Evolutionary conservation across 768 basidiomycete genomes (phyloP), one percentile per base, ranked within the genome.

Genomic region (Pulveroboletus ravenelii): DNA sequence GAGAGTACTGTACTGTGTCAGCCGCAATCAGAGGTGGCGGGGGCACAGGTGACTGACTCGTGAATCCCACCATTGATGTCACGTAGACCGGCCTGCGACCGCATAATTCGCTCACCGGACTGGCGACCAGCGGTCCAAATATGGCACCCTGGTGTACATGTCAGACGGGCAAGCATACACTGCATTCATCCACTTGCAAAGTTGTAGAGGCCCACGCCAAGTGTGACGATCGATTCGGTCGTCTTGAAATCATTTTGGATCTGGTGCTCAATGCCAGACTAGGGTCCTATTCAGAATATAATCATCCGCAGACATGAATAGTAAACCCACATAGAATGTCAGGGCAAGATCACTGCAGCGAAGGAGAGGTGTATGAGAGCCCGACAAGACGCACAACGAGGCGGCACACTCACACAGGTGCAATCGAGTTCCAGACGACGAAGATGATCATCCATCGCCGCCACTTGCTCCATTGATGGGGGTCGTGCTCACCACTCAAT

Each of bases 181-280:
- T 14, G 9, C 6, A 10, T 27, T 1, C 8, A 27, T 48, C 9
- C 18, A 54, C 57, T 64, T 53, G 52, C 62, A 51, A 64, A 65
- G 42, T 65, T 64, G 39, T 55, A 64, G 17, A 64, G 51, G 42
- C 62, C 54, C 5, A 64, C 58, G 5, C 62, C 62, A 3, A 64
- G 63, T 9, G 63, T 65, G 38, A 42, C 63, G 25, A 64, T 50
- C 27, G 52, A 62, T 36, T 46, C 41, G 4, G 63, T 49, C 5
- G 53, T 43, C 3, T 25, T 54, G 14, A 65, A 65, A 7, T 64
- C 53, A 23, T 60, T 15, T 45, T 64, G 55, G 15, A 66, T 61
- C 43, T 66, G 64, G 2, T 61, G 51, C 17, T 66, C 57, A 45
- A 67, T 61, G 25, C 64, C 64, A 41, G 64, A 65, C 64, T 65